phyloP scores from a whole-genome alignment of 345 rosid genomes.

The Hibiscus tridactylites region DNA sequence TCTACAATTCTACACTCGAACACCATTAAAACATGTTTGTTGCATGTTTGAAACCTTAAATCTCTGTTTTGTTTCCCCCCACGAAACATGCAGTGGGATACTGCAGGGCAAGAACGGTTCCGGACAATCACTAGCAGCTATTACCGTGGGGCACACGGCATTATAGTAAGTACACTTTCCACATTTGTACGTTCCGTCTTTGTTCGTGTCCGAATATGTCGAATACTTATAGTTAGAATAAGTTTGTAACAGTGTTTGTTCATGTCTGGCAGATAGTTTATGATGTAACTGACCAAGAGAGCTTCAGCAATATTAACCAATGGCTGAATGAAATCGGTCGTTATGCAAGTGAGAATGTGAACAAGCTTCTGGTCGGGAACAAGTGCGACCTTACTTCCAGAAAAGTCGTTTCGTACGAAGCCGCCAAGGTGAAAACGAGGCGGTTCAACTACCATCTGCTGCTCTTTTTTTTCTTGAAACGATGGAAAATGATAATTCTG shows the following conservation, averaged over 20 bases:
- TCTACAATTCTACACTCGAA: not conserved
- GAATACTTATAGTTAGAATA: not conserved
- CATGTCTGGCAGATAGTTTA: conserved; percentile 48
- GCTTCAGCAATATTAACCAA: conserved; percentile 71
- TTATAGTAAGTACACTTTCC: conserved; percentile 37
- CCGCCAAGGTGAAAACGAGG: conserved; percentile 44
- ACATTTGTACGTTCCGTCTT: not conserved
- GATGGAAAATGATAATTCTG: not conserved
- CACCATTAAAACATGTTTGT: not conserved
- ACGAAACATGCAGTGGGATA: conserved; percentile 59
- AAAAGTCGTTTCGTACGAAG: conserved; percentile 63
- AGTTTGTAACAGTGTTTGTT: not conserved
- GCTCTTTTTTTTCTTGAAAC: not conserved
- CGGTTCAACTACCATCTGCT: not conserved
- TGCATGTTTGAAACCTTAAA: not conserved
- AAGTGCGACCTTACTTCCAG: conserved; percentile 59
- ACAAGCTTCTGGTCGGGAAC: conserved; percentile 72
- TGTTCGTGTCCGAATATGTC: not conserved
- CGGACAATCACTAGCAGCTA: conserved; percentile 90
- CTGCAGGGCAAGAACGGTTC: conserved; percentile 91
- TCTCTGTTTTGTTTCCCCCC: not conserved
- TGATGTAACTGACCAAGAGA: conserved; percentile 75
- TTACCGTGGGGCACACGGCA: conserved; percentile 92
- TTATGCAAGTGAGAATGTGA: conserved; percentile 68
- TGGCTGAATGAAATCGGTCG: conserved; percentile 78